phyloP scores from a whole-genome alignment of 495 filamentous ascomycete species.

The Talaromyces trachyspermus region DNA sequence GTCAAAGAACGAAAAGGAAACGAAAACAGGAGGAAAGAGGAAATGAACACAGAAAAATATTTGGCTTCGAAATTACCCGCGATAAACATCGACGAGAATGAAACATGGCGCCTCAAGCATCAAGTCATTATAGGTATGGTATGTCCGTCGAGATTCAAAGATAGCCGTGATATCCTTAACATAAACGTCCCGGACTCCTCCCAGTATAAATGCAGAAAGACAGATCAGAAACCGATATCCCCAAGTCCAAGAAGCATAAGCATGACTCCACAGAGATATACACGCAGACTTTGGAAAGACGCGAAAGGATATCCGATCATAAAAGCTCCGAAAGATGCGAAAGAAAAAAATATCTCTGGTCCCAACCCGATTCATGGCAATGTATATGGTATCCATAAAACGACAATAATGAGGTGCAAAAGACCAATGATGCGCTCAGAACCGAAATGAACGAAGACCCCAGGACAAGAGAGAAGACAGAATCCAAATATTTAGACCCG shows the following conservation, averaged over 20 bases:
- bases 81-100: too few relatives aligned
- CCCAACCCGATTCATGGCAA: conserved; percentile 2
- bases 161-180: neutral
- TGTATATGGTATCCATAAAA: conserved; percentile 4
- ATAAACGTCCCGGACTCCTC: neutral
- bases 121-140: neutral
- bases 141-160: neutral
- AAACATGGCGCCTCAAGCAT: neutral
- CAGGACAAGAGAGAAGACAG: neutral
- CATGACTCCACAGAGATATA: neutral
- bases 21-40: too few relatives aligned
- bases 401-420: conserved; percentile 4
- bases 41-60: too few relatives aligned
- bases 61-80: too few relatives aligned
- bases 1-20: too few relatives aligned
- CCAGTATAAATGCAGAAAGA: conserved; percentile 1
- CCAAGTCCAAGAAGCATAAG: conserved; percentile 1
- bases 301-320: neutral
- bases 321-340: conserved; percentile 5
- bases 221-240: neutral
- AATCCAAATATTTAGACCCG: neutral
- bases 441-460: neutral
- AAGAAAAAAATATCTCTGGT: conserved; percentile 5
- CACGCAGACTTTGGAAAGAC: neutral
- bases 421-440: conserved; percentile 1